Base-by-base conservation (phyloP, 176 grass and related monocot genomes). In the Thinopyrum elongatum region DNA sequence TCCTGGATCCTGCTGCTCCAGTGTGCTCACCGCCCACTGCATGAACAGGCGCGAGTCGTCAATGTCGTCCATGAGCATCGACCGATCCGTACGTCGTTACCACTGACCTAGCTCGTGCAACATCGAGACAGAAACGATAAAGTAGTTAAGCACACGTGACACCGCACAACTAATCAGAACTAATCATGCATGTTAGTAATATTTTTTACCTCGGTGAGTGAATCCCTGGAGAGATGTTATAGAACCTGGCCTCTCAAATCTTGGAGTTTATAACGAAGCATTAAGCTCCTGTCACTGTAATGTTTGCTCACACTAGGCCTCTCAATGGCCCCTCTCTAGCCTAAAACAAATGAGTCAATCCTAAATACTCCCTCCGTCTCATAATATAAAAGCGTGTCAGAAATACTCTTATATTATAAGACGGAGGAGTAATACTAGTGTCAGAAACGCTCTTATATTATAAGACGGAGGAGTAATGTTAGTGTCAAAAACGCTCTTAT, bases 21-120 rank as follows among this genome's bases (percentile, higher is more conserved):
- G 46, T 19, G 86, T 78, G 73, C 8, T 10, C 86, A 88, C 19
- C 26, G 80, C 86, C 86, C 80, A 83, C 49, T 78, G 86, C 80
- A 88, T 47, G 65, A 88, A 88, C 21, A 78, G 0, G 26, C 25
- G 67, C 19, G 70, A 87, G 25, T 87, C 86, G 44, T 82, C 86
- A 78, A 76, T 87, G 23, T 26, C 70, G n/a, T 22, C 53, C 53
- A 58, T 58, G 53, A 58, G 53, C 53, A 57, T 22, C 6, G 53
- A 57, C 47, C 4, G 49, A 53, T 19, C 16, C 49, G 16, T 53
- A 17, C 49, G 3, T 49, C 15, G 15, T 41, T 49, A 14, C 22
- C 57, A 10, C 57, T 60, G 57, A 60, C 59, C 53, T 58, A 57
- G 53, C 59, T 61, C 22, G 59, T 61, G n/a, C n/a, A 61, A 61